Base-by-base conservation (phyloP, 441 rosid species). In the Gossypium davidsonii region DNA sequence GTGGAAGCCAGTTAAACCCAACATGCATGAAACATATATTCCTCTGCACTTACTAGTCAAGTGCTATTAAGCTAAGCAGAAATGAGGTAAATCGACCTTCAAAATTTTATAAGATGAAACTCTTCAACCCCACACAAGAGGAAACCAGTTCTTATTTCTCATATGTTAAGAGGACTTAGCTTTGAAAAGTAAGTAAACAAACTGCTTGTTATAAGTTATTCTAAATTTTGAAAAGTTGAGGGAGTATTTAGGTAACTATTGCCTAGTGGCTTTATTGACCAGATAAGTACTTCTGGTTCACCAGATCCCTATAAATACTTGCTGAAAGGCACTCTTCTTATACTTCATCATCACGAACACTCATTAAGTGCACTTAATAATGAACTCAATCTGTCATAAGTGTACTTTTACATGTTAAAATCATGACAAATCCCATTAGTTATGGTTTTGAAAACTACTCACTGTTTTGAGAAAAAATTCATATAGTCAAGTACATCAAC, bases 361-460 rank as follows among this genome's bases (percentile, higher is more conserved):
- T 15, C 26, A 10, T 37, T 37, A 37, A 11, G 8, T 17, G 20
- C 25, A 17, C 3, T 17, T 4, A 18, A 34, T 10, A 4, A 17
- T 62, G 67, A 62, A 62, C 4, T 62, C 49, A 62, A 62, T 46
- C 26, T 17, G 25, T 62, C 65, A 60, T 6, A 60, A 60, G 65
- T 37, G 37, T 39, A 9, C 25, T 39, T 64, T 17, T 39, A 20
- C 68, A 18, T 3, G 17, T 42, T 64, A 64, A 42, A 64, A 64
- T 64, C 15, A 64, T 20, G 51, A 64, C 10, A 64, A 64, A 18
- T 26, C 68, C 44, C 49, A 37, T 37, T 34, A 37, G n/a, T 62
- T 34, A 18, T 18, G 68, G 28, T 20, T 18, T 18, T 42, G 18
- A n/a, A 42, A 64, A 8, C 12, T 64, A 64, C 44, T 11, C 42